Evolutionary conservation across 768 basidiomycete genomes (phyloP), one percentile per base, ranked within the genome.

Genomic region (Kondoa subrosea): DNA sequence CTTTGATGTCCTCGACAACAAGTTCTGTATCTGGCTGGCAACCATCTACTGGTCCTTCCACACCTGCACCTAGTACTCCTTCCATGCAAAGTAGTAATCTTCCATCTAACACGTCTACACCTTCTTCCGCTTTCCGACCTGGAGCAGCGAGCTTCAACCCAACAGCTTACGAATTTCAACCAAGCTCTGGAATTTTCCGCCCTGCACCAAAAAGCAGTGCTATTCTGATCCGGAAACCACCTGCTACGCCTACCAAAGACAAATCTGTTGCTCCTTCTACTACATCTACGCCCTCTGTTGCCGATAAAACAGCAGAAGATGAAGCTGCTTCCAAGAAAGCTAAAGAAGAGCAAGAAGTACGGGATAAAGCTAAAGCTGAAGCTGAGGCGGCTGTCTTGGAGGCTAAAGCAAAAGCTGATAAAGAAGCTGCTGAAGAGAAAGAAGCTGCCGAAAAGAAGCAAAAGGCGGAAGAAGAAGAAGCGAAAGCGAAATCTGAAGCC

Each of bases 191-290:
- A 57, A 21, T 67, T 62, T 58, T 50, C 59, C 4, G 58, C 61
- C 27, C 60, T 25, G 34, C 58, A 33, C 15, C 15, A n/a, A 31
- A 50, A 21, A 30, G 26, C 27, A n/a, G 30, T 25, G 27, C 29
- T 32, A 62, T 57, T 31, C 33, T 26, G 29, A 33, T 57, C 21
- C 66, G 29, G 8, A 62, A 67, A 25, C 58, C 66, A 2, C 32
- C 27, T 8, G 14, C 33, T 59, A 27, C 67, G 66, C 34, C 60
- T 32, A 8, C 32, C 66, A 3, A 17, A 50, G 40, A 50, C n/a
- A 63, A 65, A 40, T 67, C 69, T 27, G n/a, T 67, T 31, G 58
- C 66, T 25, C 64, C 69, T 1, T 60, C 69, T 14, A 56, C 67
- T 17, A 65, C 61, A 56, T 25, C 66, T 26, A 57, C 34, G 34